Conservation (phyloP, 2,329 filamentous ascomycete genomes). For the Trichoderma brevicompactum region DNA sequence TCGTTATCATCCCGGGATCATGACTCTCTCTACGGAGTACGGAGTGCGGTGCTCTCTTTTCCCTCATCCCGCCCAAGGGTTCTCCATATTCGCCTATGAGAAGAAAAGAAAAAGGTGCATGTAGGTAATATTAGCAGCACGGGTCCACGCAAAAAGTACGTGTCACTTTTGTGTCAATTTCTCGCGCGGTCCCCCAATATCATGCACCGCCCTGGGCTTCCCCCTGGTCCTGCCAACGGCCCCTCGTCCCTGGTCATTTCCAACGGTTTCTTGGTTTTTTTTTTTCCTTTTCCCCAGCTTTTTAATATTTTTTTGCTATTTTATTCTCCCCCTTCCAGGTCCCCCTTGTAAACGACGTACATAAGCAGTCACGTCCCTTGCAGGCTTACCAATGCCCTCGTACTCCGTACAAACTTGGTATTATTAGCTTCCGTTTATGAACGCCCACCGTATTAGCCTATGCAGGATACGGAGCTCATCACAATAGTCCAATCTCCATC, state of each 20-base stretch:
- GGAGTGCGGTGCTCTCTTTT: not conserved
- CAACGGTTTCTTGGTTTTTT: not conserved
- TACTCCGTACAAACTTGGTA: too few species aligned
- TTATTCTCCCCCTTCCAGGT: too few species aligned
- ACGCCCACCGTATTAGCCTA: too few species aligned
- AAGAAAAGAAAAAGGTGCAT: not conserved
- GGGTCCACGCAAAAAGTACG: not conserved
- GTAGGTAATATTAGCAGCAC: not conserved
- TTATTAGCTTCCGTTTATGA: too few species aligned
- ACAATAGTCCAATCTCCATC: too few species aligned
- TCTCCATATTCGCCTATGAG: conserved; percentile 1
- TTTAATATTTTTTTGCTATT: not conserved
- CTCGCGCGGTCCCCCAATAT: conserved; percentile 15
- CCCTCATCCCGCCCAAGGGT: not conserved
- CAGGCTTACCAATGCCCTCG: too few species aligned
- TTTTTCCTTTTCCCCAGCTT: conserved; percentile 3
- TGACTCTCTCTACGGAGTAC: not conserved
- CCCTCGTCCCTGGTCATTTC: not conserved
- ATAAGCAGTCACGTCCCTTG: too few species aligned
- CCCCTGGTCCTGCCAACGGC: not conserved
- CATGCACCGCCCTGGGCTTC: not conserved
- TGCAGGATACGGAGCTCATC: too few species aligned
- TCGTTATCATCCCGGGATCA: not conserved
- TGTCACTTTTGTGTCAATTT: conserved; percentile 22
- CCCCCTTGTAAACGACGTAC: too few species aligned